Evolutionary conservation across 768 basidiomycete species (phyloP), one percentile per base, ranked within the genome.

Genomic region (Suillus subluteus): DNA sequence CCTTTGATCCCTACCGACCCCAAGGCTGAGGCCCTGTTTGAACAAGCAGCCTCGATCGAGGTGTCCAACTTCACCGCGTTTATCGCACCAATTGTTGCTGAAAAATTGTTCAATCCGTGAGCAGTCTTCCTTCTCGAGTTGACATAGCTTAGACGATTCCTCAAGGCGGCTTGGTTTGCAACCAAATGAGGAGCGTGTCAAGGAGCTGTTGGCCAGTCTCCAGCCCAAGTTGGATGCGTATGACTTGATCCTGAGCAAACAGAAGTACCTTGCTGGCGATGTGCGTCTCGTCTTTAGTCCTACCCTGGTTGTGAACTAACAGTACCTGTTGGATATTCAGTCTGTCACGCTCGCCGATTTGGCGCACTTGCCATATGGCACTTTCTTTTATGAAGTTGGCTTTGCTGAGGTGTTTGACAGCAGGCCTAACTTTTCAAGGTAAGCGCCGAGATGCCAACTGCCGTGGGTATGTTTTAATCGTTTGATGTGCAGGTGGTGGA

Each of bases 291-390:
- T 23, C 52, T 62, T 26, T 68, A 41, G 16, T 4, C n/a, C 3
- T 6, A 40, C 11, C 3, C n/a, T 55, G 26, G 23, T 13, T 50
- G 2, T 66, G 38, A 30, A 16, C 37, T 43, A 11, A 66, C 44
- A 21, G 16, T 1, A 23, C 4, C 6, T 18, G 26, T 3, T 8
- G 32, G 16, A n/a, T 40, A 26, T 44, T 12, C 65, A 83, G 79
- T 70, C 74, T 37, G n/a, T 90, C 62, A 87, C 86, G 9, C 77
- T 89, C 1, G 87, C 84, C 3, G 89, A 90, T 71, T 78, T 90
- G 13, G 83, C 83, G 74, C 87, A 88, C 72, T 73, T 89, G 40
- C 82, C 87, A 0, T 83, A 82, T 58, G 84, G 82, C 23, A 63
- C 58, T 21, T n/a, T 72, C 55, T 68, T 82, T 37, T 65, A 52